These are phyloP conservation scores for Ramaria sp. DNA, from an alignment of 768 basidiomycete genomes.

Conservation along the genomic window DNA sequence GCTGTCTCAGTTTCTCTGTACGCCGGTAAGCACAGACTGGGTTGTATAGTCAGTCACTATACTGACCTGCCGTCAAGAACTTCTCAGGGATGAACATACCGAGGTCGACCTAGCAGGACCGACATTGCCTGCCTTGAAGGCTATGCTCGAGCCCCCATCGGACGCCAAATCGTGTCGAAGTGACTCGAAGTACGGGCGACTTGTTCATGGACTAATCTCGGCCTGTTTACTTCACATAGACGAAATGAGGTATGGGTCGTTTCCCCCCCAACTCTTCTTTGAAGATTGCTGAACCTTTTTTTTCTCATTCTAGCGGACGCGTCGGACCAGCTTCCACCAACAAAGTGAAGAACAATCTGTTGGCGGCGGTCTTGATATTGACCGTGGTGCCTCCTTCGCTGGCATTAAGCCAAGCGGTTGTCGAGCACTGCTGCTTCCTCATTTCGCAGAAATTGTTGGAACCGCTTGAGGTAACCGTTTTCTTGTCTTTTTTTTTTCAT, in stretches of 20 bases:
- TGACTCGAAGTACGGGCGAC: constrained; percentile 42
- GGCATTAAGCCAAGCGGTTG: constrained; percentile 56
- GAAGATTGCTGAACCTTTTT: not conserved
- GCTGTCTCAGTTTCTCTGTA: constrained; percentile 74
- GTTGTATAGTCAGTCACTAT: not conserved
- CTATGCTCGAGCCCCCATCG: constrained; percentile 47
- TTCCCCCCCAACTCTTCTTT: no score
- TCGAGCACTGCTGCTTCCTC: constrained; percentile 79
- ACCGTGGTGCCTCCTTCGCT: constrained; percentile 62
- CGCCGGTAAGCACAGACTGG: constrained; percentile 42
- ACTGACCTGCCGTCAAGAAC: constrained; percentile 30
- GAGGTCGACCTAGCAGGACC: constrained; percentile 73
- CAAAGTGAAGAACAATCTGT: constrained; percentile 85
- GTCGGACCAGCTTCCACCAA: constrained; percentile 62
- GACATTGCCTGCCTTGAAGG: constrained; percentile 70
- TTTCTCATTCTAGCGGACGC: constrained; percentile 80
- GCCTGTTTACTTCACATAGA: constrained; percentile 80
- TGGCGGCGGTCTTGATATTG: constrained; percentile 76
- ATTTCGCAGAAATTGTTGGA: constrained; percentile 74
- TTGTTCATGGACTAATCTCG: constrained; percentile 76
- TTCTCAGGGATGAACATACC: constrained; percentile 79
- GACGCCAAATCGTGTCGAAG: constrained; percentile 25
- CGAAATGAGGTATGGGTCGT: constrained; percentile 66
- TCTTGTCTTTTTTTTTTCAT: no score
- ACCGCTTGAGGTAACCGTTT: constrained; percentile 59